These are phyloP conservation scores for Colletotrichum orbiculare DNA, from an alignment of 2,329 filamentous ascomycete species.

Conservation along the genomic window DNA sequence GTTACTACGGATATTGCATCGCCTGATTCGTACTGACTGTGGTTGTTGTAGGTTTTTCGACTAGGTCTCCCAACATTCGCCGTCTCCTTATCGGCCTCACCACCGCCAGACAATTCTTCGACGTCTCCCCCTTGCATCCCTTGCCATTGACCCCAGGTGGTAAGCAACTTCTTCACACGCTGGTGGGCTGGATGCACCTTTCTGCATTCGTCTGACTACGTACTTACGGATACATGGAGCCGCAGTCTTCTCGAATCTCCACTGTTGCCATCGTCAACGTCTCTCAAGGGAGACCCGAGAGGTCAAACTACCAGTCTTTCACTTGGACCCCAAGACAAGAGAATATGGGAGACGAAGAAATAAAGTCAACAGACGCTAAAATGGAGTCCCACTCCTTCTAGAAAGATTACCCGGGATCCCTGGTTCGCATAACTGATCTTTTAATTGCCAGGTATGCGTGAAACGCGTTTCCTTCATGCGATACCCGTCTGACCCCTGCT, in stretches of 20 bases:
- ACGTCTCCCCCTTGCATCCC: too few species aligned
- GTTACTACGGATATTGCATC: too few species aligned
- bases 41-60: too few species aligned
- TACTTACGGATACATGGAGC: too few species aligned
- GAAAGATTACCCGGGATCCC: conserved; percentile 45
- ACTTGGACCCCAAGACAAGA: neutral
- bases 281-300: neutral
- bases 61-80: too few species aligned
- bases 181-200: neutral
- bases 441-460: conserved; percentile 60
- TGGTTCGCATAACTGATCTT: conserved; percentile 57
- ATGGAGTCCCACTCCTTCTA: conserved; percentile 48
- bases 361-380: conserved; percentile 45
- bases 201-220: too few species aligned
- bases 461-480: conserved; percentile 60
- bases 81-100: too few species aligned
- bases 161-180: neutral
- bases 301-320: neutral
- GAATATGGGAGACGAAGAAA: conserved; percentile 26
- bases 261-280: too few species aligned
- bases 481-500: conserved; percentile 41
- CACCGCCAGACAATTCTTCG: too few species aligned
- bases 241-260: too few species aligned
- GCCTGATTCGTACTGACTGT: too few species aligned
- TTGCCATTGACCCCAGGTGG: too few species aligned